Evolutionary conservation across 2,329 filamentous ascomycete species (phyloP).

Genomic region (Pseudogymnoascus sp.): DNA sequence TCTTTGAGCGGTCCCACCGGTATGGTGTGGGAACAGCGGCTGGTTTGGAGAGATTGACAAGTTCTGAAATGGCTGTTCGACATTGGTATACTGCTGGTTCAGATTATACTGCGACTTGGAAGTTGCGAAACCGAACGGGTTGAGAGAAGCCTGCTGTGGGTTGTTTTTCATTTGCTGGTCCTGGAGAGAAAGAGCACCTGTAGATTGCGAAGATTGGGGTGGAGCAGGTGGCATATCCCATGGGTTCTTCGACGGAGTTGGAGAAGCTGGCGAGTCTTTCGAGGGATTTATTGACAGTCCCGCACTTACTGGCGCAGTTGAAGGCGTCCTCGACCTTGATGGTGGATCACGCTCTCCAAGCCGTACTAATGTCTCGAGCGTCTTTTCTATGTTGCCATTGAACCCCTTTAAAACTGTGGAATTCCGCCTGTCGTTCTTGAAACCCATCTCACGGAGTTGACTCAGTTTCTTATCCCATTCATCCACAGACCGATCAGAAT

Average conservation of each 20-base stretch:
- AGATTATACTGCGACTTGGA: conserved; percentile 36
- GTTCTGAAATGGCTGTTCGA: conserved; percentile 61
- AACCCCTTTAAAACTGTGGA: conserved; percentile 72
- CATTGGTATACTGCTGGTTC: conserved; percentile 33
- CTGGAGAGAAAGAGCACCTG: conserved; percentile 51
- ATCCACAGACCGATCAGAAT: conserved; percentile 33
- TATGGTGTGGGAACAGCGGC: conserved; percentile 67
- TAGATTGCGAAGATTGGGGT: conserved; percentile 58
- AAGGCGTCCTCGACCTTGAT: conserved; percentile 49
- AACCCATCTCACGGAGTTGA: conserved; percentile 83
- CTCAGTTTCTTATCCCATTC: conserved; percentile 69
- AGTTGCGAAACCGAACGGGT: conserved; percentile 51
- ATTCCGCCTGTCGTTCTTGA: conserved; percentile 75
- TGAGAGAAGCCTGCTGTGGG: conserved; percentile 23
- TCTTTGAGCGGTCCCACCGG: conserved; percentile 47
- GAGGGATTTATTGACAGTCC: conserved; percentile 26
- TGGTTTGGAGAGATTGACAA: conserved; percentile 56
- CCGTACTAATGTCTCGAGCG: conserved; percentile 76
- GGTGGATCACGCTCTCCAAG: conserved; percentile 58
- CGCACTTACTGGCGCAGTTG: conserved; percentile 29
- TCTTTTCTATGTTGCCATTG: conserved; percentile 75
- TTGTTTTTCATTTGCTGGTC: conserved; percentile 40
- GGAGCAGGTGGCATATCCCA: conserved; percentile 52
- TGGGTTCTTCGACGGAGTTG: conserved; percentile 50
- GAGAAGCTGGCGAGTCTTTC: conserved; percentile 16